Percentiles rank a stretch among this genome's conserved stretches.
Evolutionary conservation across 768 basidiomycete genomes (phyloP).

Genomic region (Leccinum subgranulosum): DNA sequence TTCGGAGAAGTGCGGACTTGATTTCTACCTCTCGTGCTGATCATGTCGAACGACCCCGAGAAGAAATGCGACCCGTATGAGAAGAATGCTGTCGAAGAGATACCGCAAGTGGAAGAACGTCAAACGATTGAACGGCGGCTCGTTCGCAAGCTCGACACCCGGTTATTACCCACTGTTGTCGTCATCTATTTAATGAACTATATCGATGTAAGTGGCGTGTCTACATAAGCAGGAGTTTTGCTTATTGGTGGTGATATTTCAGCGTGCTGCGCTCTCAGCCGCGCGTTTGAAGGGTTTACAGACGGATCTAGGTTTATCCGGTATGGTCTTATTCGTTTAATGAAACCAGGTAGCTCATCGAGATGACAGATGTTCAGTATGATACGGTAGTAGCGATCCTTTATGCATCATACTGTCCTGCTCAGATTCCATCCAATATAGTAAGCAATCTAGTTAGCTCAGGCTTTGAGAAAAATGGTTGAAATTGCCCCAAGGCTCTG

Average conservation of each 20-base stretch:
- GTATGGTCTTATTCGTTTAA: constrained; percentile 20
- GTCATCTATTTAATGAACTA: constrained; percentile 67
- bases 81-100: neutral
- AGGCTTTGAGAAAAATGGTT: neutral
- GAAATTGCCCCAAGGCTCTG: constrained; percentile 33
- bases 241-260: neutral
- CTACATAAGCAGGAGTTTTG: neutral
- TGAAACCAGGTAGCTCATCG: neutral
- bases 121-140: constrained; percentile 31
- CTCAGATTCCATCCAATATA: constrained; percentile 40
- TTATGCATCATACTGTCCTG: constrained; percentile 60
- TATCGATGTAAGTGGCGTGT: constrained; percentile 47
- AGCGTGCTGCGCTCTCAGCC: constrained; percentile 51
- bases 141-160: constrained; percentile 52
- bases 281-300: constrained; percentile 51
- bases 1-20: neutral
- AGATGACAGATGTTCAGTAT: constrained; percentile 48
- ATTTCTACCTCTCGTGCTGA: neutral
- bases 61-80: constrained; percentile 11
- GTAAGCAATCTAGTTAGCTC: neutral
- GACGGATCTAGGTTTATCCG: constrained; percentile 44
- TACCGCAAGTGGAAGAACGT: constrained; percentile 4
- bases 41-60: constrained; percentile 16
- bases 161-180: constrained; percentile 56
- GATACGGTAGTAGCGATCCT: constrained; percentile 52